Conservation (phyloP, 495 filamentous ascomycete species). For the Trichocladium uniseriatum region DNA sequence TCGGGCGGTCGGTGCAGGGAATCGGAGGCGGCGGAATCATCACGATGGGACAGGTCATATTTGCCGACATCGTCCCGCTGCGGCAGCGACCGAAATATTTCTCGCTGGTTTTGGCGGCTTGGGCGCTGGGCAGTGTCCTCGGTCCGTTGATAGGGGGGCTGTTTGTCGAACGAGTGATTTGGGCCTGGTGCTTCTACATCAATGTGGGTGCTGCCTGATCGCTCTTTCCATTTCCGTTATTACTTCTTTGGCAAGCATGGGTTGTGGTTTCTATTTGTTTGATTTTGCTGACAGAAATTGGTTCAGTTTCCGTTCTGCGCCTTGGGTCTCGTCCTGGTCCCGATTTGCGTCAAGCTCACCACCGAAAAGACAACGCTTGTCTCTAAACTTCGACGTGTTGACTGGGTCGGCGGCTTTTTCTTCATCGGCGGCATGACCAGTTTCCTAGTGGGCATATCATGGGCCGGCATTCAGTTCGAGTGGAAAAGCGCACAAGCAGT, state of each 20-base stretch:
- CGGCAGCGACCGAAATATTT: conserved; percentile 33
- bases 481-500: conserved; percentile 41
- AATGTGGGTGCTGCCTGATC: conserved; percentile 19
- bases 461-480: conserved; percentile 46
- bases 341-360: conserved; percentile 27
- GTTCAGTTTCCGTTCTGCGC: conserved; percentile 29
- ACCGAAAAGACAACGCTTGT: conserved; percentile 22
- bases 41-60: conserved; percentile 67
- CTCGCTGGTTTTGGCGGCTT: conserved; percentile 38
- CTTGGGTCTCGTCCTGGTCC: conserved; percentile 28
- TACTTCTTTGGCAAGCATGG: too few species aligned
- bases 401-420: conserved; percentile 35
- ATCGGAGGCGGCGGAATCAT: conserved; percentile 76
- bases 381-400: conserved; percentile 27
- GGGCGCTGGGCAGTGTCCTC: conserved; percentile 64
- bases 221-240: too few species aligned
- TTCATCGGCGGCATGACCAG: conserved; percentile 40
- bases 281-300: not conserved
- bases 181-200: conserved; percentile 37
- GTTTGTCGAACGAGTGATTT: conserved; percentile 48
- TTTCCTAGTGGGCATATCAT: conserved; percentile 47
- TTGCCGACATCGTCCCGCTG: conserved; percentile 45
- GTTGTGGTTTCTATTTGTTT: too few species aligned
- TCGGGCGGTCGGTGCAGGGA: conserved; percentile 71
- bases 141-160: conserved; percentile 71